phyloP scores from a whole-genome alignment of 495 filamentous ascomycete genomes.

The Bathelium albidoporum region DNA sequence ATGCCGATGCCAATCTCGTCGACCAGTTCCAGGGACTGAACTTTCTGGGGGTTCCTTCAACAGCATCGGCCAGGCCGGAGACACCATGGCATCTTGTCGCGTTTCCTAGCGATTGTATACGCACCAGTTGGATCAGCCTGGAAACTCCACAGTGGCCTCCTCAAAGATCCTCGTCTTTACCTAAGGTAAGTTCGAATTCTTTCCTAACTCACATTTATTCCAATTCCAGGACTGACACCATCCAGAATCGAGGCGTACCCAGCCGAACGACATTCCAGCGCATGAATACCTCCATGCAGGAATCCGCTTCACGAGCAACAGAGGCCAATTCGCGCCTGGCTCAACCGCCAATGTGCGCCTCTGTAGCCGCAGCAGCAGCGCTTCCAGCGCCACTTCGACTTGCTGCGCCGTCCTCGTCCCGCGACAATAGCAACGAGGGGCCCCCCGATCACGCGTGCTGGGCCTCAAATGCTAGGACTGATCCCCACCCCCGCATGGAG shows the following conservation, averaged over 20 bases:
- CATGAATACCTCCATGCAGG: too few relatives aligned
- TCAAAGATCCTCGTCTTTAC: not conserved
- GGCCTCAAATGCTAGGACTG: not conserved
- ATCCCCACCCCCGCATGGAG: not conserved
- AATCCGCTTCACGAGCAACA: too few relatives aligned
- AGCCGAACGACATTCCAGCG: too few relatives aligned
- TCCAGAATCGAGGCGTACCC: not conserved
- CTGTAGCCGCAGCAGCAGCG: too few relatives aligned
- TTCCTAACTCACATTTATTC: not conserved
- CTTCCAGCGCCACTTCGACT: too few relatives aligned
- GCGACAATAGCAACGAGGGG: too few relatives aligned
- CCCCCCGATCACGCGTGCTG: not conserved
- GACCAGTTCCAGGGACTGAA: not conserved
- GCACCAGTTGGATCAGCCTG: not conserved
- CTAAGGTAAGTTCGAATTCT: too few relatives aligned
- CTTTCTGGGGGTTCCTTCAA: not conserved
- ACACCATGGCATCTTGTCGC: not conserved
- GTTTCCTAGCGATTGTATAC: not conserved
- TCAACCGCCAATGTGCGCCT: too few relatives aligned
- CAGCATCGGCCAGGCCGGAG: not conserved
- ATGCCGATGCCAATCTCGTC: not conserved
- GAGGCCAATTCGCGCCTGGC: too few relatives aligned
- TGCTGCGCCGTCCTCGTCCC: too few relatives aligned
- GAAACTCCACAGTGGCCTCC: not conserved
- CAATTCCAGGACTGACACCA: not conserved